Base-by-base conservation (phyloP, 345 rosid genomes). In the Chamaenerion angustifolium region DNA sequence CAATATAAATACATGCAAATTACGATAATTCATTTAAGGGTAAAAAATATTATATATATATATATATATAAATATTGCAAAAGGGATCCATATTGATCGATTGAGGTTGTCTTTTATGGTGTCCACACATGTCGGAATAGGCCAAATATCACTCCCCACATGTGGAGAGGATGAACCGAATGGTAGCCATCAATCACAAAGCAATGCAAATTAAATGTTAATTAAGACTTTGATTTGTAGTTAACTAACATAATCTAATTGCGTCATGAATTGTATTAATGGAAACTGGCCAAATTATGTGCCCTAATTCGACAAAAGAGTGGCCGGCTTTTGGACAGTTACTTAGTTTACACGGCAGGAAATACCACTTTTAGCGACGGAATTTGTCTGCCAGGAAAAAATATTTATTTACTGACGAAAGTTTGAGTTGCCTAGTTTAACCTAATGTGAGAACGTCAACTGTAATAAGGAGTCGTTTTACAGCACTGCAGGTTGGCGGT, bases 271-370 rank as follows among this genome's bases (percentile, higher is more conserved):
- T 69, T 72, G 72, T 74, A 70, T 56, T 56, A 46, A 69, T 45
- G 56, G 57, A 42, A 21, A 21, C 3, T 21, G 25, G 25, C 25
- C 51, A 47, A 64, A 56, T 56, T 42, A 43, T 40, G 21, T 19
- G 62, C 49, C 16, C 69, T 56, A 57, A 61, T 62, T 63, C 62
- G 79, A 80, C 88, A 77, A 80, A 72, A 58, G n/a, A 56, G 12
- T 50, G 69, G 88, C 88, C 81, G 83, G 88, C 83, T 51, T 45
- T 21, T 21, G 59, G 79, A 65, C 88, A 64, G 70, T 71, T 61
- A 48, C 63, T 71, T 75, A 66, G 73, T 79, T 72, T 76, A 69
- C 54, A 64, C 74, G n/a, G n/a, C n/a, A n/a, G n/a, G n/a, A n/a
- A n/a, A n/a, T n/a, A n/a, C n/a, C n/a, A n/a, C n/a, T n/a, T n/a